These are phyloP conservation scores for Hevea brasiliensis DNA, from an alignment of 345 rosid species.

Conservation along the genomic window DNA sequence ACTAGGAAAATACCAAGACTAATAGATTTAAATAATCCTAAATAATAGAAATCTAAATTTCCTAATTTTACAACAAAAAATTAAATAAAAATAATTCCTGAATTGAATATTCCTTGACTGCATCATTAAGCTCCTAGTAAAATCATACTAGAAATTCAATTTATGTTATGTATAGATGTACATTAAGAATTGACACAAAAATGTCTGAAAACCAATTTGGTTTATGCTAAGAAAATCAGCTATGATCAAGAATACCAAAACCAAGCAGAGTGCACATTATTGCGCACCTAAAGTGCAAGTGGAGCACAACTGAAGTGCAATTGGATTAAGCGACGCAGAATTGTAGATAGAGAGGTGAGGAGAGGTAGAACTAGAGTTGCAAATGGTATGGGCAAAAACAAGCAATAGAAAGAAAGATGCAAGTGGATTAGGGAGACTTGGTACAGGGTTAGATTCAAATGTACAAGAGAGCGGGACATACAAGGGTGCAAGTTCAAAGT, in stretches of 20 bases:
- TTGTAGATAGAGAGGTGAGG: neutral
- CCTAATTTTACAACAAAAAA: no score
- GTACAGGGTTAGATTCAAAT: neutral
- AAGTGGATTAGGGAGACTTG: neutral
- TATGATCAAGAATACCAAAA: no score
- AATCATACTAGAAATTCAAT: neutral
- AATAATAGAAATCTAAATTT: no score
- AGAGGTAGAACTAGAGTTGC: neutral
- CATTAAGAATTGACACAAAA: no score
- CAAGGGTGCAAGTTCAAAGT: neutral
- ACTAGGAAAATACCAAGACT: no score
- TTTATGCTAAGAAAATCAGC: no score
- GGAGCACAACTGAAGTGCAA: neutral
- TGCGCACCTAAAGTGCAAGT: neutral
- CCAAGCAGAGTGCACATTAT: neutral
- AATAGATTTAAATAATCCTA: no score
- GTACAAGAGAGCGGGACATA: neutral
- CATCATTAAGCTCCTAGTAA: conserved; percentile 6
- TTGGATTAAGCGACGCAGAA: neutral
- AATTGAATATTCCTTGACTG: no score
- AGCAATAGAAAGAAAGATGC: neutral
- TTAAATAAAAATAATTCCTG: no score
- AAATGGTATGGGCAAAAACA: neutral
- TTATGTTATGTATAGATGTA: neutral
- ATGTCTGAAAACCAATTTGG: no score